These are phyloP conservation scores for Lodderomyces theae DNA, from an alignment of 1,139 yeast genomes.

Conservation along the genomic window DNA sequence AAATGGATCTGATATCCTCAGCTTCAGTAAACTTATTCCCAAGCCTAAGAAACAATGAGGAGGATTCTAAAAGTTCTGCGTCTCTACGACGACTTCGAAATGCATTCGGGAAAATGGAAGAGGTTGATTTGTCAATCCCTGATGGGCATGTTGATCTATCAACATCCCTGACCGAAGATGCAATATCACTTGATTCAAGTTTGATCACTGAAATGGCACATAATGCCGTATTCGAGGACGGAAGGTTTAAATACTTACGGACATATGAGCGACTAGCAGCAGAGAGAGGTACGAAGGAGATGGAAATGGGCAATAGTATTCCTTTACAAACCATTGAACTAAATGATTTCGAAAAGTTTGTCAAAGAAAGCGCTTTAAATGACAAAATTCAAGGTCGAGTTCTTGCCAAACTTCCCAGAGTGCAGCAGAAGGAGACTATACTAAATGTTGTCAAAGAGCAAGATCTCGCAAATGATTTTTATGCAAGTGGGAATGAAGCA, in stretches of 20 bases:
- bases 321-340: slow-evolving; percentile 27
- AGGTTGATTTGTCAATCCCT: not conserved
- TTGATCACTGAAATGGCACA: slow-evolving; percentile 24
- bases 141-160: not conserved
- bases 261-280: slow-evolving; percentile 24
- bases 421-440: slow-evolving; percentile 13
- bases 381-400: slow-evolving; percentile 28
- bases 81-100: slow-evolving; percentile 12
- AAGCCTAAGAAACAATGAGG: slow-evolving; percentile 5
- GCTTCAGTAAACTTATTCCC: slow-evolving; percentile 11
- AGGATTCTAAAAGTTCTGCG: slow-evolving; percentile 1
- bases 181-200: slow-evolving; percentile 25
- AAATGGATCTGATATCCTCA: not conserved
- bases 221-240: slow-evolving; percentile 16
- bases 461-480: slow-evolving; percentile 32
- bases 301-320: slow-evolving; percentile 19
- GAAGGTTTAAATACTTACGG: slow-evolving; percentile 30
- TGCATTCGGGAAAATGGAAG: slow-evolving; percentile 6
- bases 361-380: slow-evolving; percentile 37
- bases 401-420: slow-evolving; percentile 11
- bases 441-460: slow-evolving; percentile 29
- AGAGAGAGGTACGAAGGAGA: slow-evolving; percentile 16
- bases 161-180: slow-evolving; percentile 4
- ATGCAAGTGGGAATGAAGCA: slow-evolving; percentile 21
- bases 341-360: slow-evolving; percentile 37